Base-by-base conservation (phyloP, 1,284 basidiomycete genomes). In the Inonotus hispidus region DNA sequence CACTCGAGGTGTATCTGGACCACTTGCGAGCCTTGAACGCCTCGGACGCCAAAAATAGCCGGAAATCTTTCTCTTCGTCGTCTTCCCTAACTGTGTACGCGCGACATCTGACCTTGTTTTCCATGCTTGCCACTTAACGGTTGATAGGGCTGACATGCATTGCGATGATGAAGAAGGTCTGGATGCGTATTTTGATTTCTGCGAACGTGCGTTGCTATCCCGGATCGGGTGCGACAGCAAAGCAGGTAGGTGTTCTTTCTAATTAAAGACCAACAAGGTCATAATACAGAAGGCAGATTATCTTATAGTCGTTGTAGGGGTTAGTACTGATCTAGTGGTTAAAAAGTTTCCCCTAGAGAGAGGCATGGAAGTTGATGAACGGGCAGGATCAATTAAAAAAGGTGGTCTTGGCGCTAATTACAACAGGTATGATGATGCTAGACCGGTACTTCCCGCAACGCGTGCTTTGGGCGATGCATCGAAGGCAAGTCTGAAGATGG, bases 1-100 rank as follows among this genome's bases (percentile, higher is more conserved):
- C 72, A 32, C 69, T 79, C 11, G 70, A 77, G 10, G 82, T 81
- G 49, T 88, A 84, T 71, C 59, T 92, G 53, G 67, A 67, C 7
- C 71, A 74, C 57, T 69, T 92, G 55, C 71, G 72, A 63, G 69
- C 70, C 45, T 68, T 79, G 61, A 72, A 77, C 47, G 71, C 73
- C 52, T 68, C 71, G 45, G 71, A 71, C 65, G 66, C 70, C 46
- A 56, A 64, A 21, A 25, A 10, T 39, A 64, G 63, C 65, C 56
- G 61, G 37, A 49, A 35, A 14, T 35, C 45, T 35, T 53, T 49
- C 10, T 19, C 19, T 10, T 21, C 27, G 32, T n/a, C 38, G n/a
- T 50, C 49, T 37, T 59, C 37, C 39, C 35, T 53, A 52, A 38
- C 39, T 43, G 45, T 53, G 39, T 32, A 53, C 8, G 32, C 32